A percentile compares a stretch with the other conserved stretches of the same genome.
These are phyloP conservation scores for Astrephomene gubernaculifera DNA, from an alignment of 139 green algal species.

Conservation along the genomic window DNA sequence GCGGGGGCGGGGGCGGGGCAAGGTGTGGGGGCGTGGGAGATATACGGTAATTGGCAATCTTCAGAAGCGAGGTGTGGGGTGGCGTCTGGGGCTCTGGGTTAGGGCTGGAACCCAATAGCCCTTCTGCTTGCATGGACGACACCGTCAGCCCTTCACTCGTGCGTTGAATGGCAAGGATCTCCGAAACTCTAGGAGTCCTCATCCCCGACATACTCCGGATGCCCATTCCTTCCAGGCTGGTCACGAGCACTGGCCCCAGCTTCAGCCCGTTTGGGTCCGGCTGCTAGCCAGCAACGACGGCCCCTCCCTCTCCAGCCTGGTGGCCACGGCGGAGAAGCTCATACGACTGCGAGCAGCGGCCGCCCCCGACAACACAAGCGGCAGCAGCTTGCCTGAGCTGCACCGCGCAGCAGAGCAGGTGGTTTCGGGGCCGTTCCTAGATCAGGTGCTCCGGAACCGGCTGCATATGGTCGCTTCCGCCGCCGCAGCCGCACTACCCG, in stretches of 20 bases:
- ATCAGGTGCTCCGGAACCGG: slow-evolving; percentile 2
- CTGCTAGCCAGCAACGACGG: neutral
- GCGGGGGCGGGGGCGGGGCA: neutral
- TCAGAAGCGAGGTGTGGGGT: no score
- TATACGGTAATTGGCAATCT: no score
- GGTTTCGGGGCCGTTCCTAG: slow-evolving; percentile 28
- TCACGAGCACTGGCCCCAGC: slow-evolving; percentile 11
- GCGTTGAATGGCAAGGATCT: neutral
- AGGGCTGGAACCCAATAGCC: no score
- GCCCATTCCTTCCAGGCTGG: neutral
- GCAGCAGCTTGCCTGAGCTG: neutral
- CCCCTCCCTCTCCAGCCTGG: neutral
- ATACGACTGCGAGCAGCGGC: slow-evolving; percentile 2
- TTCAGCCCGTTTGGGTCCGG: neutral
- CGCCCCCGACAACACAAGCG: neutral
- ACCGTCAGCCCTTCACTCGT: no score
- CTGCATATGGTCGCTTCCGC: neutral
- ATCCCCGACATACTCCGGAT: neutral
- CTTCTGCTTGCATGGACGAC: no score
- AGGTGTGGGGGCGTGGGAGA: neutral
- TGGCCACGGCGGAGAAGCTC: slow-evolving; percentile 1
- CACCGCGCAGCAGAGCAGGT: neutral
- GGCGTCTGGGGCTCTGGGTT: no score
- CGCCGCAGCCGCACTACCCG: neutral
- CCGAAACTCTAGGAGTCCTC: neutral